Base-by-base conservation (phyloP, 768 basidiomycete species). In the Boletus eberwhitei region DNA sequence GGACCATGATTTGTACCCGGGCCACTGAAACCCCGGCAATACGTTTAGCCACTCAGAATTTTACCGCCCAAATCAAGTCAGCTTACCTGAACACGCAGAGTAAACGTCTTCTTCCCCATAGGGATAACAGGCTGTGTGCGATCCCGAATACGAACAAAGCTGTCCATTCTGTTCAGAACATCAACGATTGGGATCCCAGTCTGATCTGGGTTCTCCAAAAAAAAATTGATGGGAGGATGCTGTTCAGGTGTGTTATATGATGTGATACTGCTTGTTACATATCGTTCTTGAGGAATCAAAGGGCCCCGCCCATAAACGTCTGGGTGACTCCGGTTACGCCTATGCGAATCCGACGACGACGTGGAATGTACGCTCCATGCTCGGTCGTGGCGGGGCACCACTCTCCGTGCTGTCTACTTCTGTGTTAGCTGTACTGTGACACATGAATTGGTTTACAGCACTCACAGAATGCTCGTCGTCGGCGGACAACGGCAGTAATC, bases 1-100 rank as follows among this genome's bases (percentile, higher is more conserved):
- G 59, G 81, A 82, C 85, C 84, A 90, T 53, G 80, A 79, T 48
- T 78, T 73, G 63, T 90, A 90, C 4, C 88, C 88, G 17, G 87
- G 88, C 88, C 88, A 91, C 88, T 90, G 59, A 38, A 52, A 29
- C 49, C 45, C 38, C 19, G 2, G n/a, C 14, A 8, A 29, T 31
- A 50, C 6, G 8, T 37, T 58, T 17, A 57, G 50, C 45, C 36
- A 48, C 48, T 52, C 29, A 14, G 1, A 17, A 48, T 13, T 21
- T 3, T 19, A 41, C 9, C 5, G 13, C 4, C 44, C 29, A 36
- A 17, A 45, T 39, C 50, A 37, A 19, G 13, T 2, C 31, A 42
- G 55, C 80, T 66, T 54, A 88, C 88, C 76, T 85, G 84, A 22
- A 90, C 73, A 39, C 88, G 81, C 46, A 90, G 81, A 2, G 87